Percentiles rank a stretch among this genome's conserved stretches.
Conservation (phyloP, 257 asterid species). For the Solanum verrucosum region DNA sequence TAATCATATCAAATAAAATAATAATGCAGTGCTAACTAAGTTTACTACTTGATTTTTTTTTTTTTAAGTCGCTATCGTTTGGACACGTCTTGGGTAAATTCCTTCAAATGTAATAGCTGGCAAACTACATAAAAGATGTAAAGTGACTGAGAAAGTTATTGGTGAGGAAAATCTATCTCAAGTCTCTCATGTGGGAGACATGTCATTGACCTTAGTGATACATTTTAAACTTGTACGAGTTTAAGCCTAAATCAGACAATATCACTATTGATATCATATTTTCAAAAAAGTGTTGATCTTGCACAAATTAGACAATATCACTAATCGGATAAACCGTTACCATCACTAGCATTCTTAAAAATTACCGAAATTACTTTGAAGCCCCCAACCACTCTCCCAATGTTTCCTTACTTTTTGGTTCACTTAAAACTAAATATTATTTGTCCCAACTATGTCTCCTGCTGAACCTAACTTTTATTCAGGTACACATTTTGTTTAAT, state of each 20-base stretch:
- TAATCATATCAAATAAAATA: not conserved
- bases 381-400: not conserved
- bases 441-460: not conserved
- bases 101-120: too few relatives aligned
- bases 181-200: not conserved
- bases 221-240: not conserved
- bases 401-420: not conserved
- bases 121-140: too few relatives aligned
- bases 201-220: not conserved
- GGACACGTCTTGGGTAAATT: too few relatives aligned
- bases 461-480: not conserved
- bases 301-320: not conserved
- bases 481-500: not conserved
- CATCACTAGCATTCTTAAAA: not conserved
- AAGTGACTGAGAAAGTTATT: too few relatives aligned
- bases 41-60: not conserved
- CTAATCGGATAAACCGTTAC: not conserved
- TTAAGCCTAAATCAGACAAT: not conserved
- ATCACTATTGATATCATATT: not conserved
- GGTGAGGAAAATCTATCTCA: too few relatives aligned
- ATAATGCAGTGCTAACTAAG: not conserved
- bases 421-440: not conserved
- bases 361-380: not conserved
- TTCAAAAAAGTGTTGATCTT: not conserved
- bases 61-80: too few relatives aligned